phyloP scores from a whole-genome alignment of 2,329 filamentous ascomycete genomes.

The Fusarium sp. region DNA sequence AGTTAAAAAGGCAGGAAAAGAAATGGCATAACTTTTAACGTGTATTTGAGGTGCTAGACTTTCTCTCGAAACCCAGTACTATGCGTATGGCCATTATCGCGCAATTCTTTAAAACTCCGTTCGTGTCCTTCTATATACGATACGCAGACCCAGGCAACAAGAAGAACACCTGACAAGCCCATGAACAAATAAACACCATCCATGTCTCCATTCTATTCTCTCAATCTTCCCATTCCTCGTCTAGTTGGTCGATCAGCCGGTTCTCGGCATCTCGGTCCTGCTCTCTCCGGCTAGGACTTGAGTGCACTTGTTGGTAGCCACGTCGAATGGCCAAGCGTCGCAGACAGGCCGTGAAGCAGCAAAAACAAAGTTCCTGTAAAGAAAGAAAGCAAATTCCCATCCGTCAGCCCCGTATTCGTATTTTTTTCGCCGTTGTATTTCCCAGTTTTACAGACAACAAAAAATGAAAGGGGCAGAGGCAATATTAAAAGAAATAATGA shows the following conservation, averaged over 20 bases:
- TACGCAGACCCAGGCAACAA: slow-evolving; percentile 4
- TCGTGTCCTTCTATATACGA: slow-evolving; percentile 35
- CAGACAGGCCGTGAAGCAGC: slow-evolving; percentile 75
- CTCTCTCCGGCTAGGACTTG: slow-evolving; percentile 61
- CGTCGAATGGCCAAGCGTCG: slow-evolving; percentile 71
- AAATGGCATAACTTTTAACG: slow-evolving; percentile 23
- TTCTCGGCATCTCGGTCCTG: slow-evolving; percentile 84
- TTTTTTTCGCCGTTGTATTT: slow-evolving; percentile 5
- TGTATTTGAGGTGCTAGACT: slow-evolving; percentile 21
- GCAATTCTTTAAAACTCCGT: slow-evolving; percentile 40
- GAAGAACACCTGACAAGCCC: slow-evolving; percentile 1
- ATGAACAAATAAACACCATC: slow-evolving; percentile 7
- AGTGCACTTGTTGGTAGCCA: slow-evolving; percentile 74
- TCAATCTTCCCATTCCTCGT: slow-evolving; percentile 95
- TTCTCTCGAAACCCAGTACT: slow-evolving; percentile 21
- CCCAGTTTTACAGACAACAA: slow-evolving; percentile 9
- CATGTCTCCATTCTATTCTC: neutral
- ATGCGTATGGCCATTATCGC: slow-evolving; percentile 25
- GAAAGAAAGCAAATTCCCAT: slow-evolving; percentile 21
- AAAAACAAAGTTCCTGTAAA: slow-evolving; percentile 72
- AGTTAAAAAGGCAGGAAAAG: neutral
- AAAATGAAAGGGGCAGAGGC: neutral
- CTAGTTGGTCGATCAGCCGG: slow-evolving; percentile 91
- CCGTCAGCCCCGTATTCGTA: slow-evolving; percentile 46
- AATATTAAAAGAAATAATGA: neutral